Evolutionary conservation across 2,329 filamentous ascomycete genomes (phyloP), one percentile per base, ranked within the genome.

Genomic region (Aspergillus terreus): DNA sequence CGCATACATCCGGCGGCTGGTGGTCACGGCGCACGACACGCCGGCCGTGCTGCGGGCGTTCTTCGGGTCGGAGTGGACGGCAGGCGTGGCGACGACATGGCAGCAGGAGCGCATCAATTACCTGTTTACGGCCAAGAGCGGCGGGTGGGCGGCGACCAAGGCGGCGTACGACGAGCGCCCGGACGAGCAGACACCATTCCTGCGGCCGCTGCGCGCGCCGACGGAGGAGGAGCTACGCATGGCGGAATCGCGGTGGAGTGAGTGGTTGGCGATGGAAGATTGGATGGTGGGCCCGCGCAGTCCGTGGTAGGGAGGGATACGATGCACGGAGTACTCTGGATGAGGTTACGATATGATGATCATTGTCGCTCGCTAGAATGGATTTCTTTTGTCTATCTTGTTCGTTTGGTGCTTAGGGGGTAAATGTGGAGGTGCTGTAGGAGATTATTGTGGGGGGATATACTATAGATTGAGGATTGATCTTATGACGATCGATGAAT

Each of bases 261-360:
- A 92, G 65, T 97, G 92, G 92, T 74, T 96, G 35, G 89, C 90
- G 6, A 95, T 96, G 90, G 90, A 96, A 71, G 92, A 96, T 71
- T 97, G 92, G 92, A 95, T 96, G 91, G 77, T 96, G 15, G 92
- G 92, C 5, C 85, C 89, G 1, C 77, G 89, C 15, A 70, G 66
- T 63, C 69, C 69, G 45, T 72, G 65, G 63, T 67, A 52, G 46
- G 56, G 43, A 36, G 21, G 49, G 36, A 15, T 10, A 50, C 49
- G 52, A 52, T 44, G 42, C 19, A 19, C 19, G 19, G 19, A 19
- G 19, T 35, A n/a, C 63, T 23, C 23, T 6, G 27, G 38, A 66
- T 61, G 62, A 53, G 57, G 58, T 58, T 50, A 64, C 57, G 60
- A 65, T 46, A 43, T 55, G 25, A 57, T 53, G 46, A 49, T 56